phyloP scores from a whole-genome alignment of 1,139 yeast species.

The Geotrichum restrictum region DNA sequence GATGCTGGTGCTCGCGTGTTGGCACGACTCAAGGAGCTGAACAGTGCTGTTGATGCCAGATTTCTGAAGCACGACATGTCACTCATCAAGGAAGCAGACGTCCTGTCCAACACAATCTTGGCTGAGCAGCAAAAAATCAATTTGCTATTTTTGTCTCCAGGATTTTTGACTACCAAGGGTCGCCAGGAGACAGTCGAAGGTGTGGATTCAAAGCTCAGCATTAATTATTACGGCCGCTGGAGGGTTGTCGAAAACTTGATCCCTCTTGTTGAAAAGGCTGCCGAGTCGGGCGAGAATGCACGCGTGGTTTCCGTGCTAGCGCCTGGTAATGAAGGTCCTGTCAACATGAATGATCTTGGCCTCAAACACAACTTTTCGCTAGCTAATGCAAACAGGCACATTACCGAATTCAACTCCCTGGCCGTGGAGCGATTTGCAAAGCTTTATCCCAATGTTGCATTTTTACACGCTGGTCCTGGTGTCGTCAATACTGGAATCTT shows the following conservation, averaged over 20 bases:
- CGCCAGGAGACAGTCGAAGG: constrained; percentile 34
- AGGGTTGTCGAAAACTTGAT: constrained; percentile 28
- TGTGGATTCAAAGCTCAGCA: constrained; percentile 30
- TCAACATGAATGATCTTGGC: constrained; percentile 30
- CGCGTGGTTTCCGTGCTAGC: constrained; percentile 34
- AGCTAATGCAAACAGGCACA: constrained; percentile 22
- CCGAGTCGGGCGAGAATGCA: constrained; percentile 30
- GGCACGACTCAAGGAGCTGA: constrained; percentile 27
- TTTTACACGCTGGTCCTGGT: constrained; percentile 35
- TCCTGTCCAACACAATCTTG: constrained; percentile 24
- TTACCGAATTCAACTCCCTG: constrained; percentile 26
- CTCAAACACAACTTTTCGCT: constrained; percentile 26
- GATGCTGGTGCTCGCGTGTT: constrained; percentile 29
- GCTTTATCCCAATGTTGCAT: constrained; percentile 31
- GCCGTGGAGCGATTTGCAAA: constrained; percentile 29
- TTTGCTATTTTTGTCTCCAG: constrained; percentile 32
- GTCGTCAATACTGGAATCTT: constrained; percentile 30
- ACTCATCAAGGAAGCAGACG: constrained; percentile 30
- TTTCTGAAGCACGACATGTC: constrained; percentile 32
- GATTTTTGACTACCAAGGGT: constrained; percentile 27
- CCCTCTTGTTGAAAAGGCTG: constrained; percentile 31
- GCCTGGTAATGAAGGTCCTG: constrained; percentile 31
- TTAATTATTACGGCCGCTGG: constrained; percentile 36
- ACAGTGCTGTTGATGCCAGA: constrained; percentile 25
- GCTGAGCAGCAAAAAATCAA: constrained; percentile 32